Percentiles rank a stretch among this genome's conserved stretches.
Conservation (phyloP, 805 yeast species). For the Kuraishia capsulata region DNA sequence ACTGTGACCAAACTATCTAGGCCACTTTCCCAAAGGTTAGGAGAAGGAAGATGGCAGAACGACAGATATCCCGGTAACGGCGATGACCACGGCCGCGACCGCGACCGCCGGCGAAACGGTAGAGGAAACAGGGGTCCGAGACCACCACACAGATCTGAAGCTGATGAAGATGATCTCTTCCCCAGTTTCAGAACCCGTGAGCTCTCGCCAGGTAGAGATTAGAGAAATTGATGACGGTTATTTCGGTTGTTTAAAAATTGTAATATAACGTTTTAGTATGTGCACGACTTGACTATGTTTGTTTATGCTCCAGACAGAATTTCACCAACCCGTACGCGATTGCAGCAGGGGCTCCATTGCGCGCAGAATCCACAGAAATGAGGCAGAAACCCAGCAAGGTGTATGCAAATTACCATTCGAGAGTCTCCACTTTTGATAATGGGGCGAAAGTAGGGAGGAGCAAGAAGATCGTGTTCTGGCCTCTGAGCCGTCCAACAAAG, state of each 20-base stretch:
- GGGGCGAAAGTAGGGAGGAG: conserved; percentile 12
- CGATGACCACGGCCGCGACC: neutral
- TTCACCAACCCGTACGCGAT: no score
- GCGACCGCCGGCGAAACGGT: neutral
- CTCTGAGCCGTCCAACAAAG: conserved; percentile 20
- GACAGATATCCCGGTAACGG: neutral
- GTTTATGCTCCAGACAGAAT: no score
- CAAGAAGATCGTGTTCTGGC: conserved; percentile 16
- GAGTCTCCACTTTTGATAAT: conserved; percentile 7
- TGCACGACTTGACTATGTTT: no score
- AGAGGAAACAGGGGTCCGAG: neutral
- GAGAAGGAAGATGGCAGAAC: conserved; percentile 1
- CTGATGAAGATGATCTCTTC: conserved; percentile 24
- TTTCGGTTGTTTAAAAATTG: no score
- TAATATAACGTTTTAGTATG: no score
- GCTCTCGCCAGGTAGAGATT: neutral
- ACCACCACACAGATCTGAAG: neutral
- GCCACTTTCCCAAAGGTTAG: neutral
- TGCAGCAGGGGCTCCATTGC: no score
- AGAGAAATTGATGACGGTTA: no score
- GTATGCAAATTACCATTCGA: neutral
- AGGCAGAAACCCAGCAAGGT: no score
- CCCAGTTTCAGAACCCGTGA: conserved; percentile 13
- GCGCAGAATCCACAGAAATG: no score
- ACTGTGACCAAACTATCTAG: neutral